phyloP scores from a whole-genome alignment of 805 yeast genomes.

The Ogataea trehalophila region DNA sequence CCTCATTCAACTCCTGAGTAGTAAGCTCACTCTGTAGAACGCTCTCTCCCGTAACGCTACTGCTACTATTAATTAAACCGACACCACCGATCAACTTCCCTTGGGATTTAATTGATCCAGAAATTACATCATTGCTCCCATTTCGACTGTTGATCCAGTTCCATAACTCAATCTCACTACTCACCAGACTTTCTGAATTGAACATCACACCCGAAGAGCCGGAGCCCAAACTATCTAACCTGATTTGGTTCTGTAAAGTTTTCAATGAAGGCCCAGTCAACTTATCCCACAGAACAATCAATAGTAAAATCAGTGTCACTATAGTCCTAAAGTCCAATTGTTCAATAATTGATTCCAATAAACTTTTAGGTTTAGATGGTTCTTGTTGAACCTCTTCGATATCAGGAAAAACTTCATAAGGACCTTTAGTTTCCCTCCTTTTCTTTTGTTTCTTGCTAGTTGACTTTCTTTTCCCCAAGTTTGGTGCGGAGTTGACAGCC shows the following conservation, averaged over 20 bases:
- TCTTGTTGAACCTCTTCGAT: constrained; percentile 2
- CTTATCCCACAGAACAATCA: constrained; percentile 18
- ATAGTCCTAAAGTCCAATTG: constrained; percentile 21
- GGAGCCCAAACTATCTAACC: neutral
- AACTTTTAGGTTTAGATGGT: constrained; percentile 6
- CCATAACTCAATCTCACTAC: constrained; percentile 64
- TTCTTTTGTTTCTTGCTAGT: constrained; percentile 6
- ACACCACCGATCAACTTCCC: neutral
- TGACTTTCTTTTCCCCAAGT: constrained; percentile 8
- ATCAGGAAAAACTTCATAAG: constrained; percentile 6
- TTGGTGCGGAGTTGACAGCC: constrained; percentile 1
- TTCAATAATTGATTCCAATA: constrained; percentile 11
- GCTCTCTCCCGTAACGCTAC: neutral
- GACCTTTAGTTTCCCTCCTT: neutral
- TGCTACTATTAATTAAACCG: neutral
- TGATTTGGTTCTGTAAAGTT: constrained; percentile 7
- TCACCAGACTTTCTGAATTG: constrained; percentile 29
- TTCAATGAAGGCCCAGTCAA: constrained; percentile 5
- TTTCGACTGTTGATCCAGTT: constrained; percentile 54
- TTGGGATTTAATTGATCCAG: too few species aligned
- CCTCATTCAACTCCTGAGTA: constrained; percentile 42
- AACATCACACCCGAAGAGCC: neutral
- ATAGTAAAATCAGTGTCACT: constrained; percentile 14
- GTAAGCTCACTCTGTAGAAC: neutral
- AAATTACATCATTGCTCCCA: constrained; percentile 6